phyloP scores from a whole-genome alignment of 352 stramenopile genomes.

The Globisporangium alternatum region DNA sequence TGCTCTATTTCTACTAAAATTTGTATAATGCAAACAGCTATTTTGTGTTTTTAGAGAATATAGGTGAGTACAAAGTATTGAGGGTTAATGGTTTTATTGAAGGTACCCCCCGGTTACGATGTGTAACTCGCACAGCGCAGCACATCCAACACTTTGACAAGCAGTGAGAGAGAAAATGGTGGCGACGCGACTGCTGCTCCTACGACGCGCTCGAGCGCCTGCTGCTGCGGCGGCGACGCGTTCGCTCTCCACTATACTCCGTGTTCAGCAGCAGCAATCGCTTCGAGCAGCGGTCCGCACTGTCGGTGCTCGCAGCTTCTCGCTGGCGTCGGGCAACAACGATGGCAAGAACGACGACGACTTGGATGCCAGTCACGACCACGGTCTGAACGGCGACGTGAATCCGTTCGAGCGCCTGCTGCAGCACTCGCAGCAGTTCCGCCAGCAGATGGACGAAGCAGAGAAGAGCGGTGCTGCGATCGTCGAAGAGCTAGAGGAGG shows the following conservation, averaged over 20 bases:
- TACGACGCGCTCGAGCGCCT: neutral
- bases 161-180: conserved; percentile 10
- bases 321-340: conserved; percentile 3
- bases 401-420: conserved; percentile 67
- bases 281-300: conserved; percentile 21
- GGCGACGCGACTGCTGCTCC: conserved; percentile 9
- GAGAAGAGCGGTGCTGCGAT: conserved; percentile 18
- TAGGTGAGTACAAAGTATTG: no score
- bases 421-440: conserved; percentile 67
- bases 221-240: neutral
- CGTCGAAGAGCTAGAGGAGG: conserved; percentile 15
- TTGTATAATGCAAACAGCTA: no score
- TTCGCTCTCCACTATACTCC: neutral
- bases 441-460: conserved; percentile 25
- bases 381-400: conserved; percentile 22
- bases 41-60: no score
- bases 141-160: neutral
- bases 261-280: neutral
- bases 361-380: neutral
- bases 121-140: no score
- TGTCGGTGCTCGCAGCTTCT: conserved; percentile 15
- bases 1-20: no score
- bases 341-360: conserved; percentile 20
- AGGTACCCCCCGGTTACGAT: no score
- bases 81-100: no score